A percentile compares a stretch with the other conserved stretches of the same genome.
These are phyloP conservation scores for Colletotrichum costaricense DNA, from an alignment of 2,329 filamentous ascomycete species.

Conservation along the genomic window DNA sequence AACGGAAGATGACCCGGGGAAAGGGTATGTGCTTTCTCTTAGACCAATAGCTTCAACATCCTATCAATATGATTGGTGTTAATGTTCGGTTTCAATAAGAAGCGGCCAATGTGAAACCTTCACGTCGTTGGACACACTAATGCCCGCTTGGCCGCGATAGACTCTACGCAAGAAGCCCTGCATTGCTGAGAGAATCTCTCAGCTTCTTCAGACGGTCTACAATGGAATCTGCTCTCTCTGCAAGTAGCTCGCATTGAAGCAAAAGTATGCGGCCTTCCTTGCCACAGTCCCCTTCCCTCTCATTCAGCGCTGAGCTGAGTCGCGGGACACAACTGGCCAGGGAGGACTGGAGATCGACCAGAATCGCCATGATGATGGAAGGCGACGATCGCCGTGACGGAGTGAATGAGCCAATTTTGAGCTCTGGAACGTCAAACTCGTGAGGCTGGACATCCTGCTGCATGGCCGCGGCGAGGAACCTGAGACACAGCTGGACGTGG, in stretches of 20 bases:
- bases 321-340: constrained; percentile 31
- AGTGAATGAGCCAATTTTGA: constrained; percentile 53
- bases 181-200: not conserved
- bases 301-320: not conserved
- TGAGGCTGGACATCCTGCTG: constrained; percentile 44
- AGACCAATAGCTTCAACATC: not conserved
- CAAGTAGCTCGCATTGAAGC: constrained; percentile 43
- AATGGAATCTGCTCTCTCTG: constrained; percentile 37
- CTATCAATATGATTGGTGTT: not conserved
- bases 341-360: constrained; percentile 45
- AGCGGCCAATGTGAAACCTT: not conserved
- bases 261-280: constrained; percentile 38
- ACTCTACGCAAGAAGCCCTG: not conserved
- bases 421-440: constrained; percentile 50
- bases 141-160: not conserved
- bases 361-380: constrained; percentile 46
- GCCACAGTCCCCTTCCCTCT: not conserved
- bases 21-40: not conserved
- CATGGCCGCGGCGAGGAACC: constrained; percentile 39
- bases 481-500: constrained; percentile 46
- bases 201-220: constrained; percentile 36
- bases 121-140: not conserved
- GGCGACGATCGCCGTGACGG: constrained; percentile 46
- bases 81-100: not conserved
- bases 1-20: not conserved